Evolutionary conservation across 2,329 filamentous ascomycete species (phyloP).

Genomic region (Cladophialophora immunda): DNA sequence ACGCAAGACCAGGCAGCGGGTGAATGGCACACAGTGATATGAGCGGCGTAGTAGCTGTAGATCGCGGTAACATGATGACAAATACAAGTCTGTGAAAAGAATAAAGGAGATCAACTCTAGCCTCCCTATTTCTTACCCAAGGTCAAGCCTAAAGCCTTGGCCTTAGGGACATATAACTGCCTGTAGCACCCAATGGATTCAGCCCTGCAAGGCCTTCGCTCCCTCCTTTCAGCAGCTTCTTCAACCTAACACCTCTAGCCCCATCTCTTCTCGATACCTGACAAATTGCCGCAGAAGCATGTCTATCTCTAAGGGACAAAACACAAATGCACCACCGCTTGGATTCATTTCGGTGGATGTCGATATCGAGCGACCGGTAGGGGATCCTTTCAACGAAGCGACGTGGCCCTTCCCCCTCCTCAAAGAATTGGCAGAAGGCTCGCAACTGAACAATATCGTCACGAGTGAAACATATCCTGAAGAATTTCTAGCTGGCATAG

Average conservation of each 20-base stretch:
- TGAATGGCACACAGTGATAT: background rate
- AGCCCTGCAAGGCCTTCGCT: background rate
- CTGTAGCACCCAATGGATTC: background rate
- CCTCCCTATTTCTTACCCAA: background rate
- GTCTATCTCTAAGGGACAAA: background rate
- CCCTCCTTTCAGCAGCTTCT: background rate
- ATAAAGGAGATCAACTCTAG: constrained; percentile 2
- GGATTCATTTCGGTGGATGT: constrained; percentile 51
- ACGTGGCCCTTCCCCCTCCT: constrained; percentile 53
- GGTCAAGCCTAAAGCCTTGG: background rate
- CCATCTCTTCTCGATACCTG: too few species aligned
- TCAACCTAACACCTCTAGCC: too few species aligned
- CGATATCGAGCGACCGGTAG: constrained; percentile 47
- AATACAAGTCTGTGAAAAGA: background rate
- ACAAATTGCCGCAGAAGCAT: background rate
- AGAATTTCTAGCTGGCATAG: constrained; percentile 48
- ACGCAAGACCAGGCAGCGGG: too few species aligned
- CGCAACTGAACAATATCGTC: constrained; percentile 45
- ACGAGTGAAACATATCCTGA: constrained; percentile 44
- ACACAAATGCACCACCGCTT: constrained; percentile 40
- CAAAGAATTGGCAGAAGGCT: constrained; percentile 46
- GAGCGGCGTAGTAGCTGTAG: too few species aligned
- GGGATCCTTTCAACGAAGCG: constrained; percentile 48
- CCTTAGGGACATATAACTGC: background rate
- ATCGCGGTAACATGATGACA: background rate